Evolutionary conservation across 345 rosid genomes (phyloP).

Genomic region (Carallia brachiata): DNA sequence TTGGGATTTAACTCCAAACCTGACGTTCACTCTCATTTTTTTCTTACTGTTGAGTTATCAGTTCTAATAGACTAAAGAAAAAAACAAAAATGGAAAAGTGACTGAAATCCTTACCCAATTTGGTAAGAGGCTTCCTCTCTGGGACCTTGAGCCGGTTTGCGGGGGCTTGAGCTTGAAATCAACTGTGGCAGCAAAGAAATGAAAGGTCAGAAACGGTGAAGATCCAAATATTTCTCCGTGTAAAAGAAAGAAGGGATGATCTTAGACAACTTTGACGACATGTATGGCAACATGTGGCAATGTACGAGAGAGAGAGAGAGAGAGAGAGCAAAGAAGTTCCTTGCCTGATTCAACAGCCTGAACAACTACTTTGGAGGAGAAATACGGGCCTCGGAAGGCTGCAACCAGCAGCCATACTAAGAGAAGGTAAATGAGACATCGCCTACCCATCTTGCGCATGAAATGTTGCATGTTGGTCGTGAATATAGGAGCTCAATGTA

Average conservation of each 20-base stretch:
- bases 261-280: background rate
- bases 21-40: too few species aligned
- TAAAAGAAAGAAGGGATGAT: background rate
- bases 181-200: slow-evolving; percentile 22
- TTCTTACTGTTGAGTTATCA: too few species aligned
- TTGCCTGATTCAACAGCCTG: slow-evolving; percentile 50
- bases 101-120: slow-evolving; percentile 34
- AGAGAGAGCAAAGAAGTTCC: slow-evolving; percentile 6
- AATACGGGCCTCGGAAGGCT: slow-evolving; percentile 21
- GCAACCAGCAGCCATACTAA: slow-evolving; percentile 37
- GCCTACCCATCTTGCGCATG: slow-evolving; percentile 37
- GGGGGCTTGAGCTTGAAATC: slow-evolving; percentile 30
- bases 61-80: too few species aligned
- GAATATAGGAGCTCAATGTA: slow-evolving; percentile 10
- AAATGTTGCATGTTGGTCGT: slow-evolving; percentile 18
- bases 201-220: background rate
- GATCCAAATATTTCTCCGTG: background rate
- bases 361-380: slow-evolving; percentile 24
- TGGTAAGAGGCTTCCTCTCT: slow-evolving; percentile 20
- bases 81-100: background rate
- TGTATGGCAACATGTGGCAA: background rate
- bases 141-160: slow-evolving; percentile 20
- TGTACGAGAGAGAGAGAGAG: slow-evolving; percentile 1
- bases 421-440: slow-evolving; percentile 28
- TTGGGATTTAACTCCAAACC: too few species aligned